Evolutionary conservation across 1,139 yeast species (phyloP).

Genomic region (Nakaseomyces glabratus): DNA sequence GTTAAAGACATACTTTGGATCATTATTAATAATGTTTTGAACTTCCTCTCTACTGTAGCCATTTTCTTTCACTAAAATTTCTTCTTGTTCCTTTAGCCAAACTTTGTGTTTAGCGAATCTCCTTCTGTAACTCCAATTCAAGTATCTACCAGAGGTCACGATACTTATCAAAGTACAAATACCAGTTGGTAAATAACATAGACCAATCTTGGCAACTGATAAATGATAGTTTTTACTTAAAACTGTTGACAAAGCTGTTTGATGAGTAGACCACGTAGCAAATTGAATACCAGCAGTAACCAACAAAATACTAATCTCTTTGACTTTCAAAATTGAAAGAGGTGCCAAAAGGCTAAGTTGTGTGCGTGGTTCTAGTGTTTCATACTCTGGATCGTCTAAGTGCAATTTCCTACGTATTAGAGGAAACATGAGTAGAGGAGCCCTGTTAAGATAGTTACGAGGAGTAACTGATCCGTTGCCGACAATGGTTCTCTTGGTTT

Average conservation of each 20-base stretch:
- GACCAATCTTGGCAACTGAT: conserved; percentile 47
- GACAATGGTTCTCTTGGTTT: conserved; percentile 57
- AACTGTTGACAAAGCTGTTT: conserved; percentile 54
- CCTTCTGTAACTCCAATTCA: conserved; percentile 40
- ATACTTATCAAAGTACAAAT: conserved; percentile 50
- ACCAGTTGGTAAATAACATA: conserved; percentile 55
- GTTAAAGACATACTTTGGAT: conserved; percentile 30
- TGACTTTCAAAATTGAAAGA: conserved; percentile 35
- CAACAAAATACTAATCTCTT: conserved; percentile 32
- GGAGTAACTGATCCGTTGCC: conserved; percentile 60
- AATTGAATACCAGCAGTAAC: conserved; percentile 55
- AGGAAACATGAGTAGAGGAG: conserved; percentile 36
- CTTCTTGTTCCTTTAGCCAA: conserved; percentile 21
- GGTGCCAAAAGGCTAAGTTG: conserved; percentile 40
- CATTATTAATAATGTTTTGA: conserved; percentile 17
- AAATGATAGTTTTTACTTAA: conserved; percentile 43
- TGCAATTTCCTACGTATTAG: conserved; percentile 23
- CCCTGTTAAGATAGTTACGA: conserved; percentile 30
- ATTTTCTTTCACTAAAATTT: conserved; percentile 23
- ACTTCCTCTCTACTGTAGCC: conserved; percentile 17
- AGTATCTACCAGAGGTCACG: conserved; percentile 37
- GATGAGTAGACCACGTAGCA: conserved; percentile 59
- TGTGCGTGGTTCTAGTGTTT: conserved; percentile 27
- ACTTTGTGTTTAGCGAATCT: conserved; percentile 15
- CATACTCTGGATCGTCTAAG: conserved; percentile 28